Evolutionary conservation across 164 flowering plant genomes (phyloP).

Genomic region (Dillenia suffruticosa): DNA sequence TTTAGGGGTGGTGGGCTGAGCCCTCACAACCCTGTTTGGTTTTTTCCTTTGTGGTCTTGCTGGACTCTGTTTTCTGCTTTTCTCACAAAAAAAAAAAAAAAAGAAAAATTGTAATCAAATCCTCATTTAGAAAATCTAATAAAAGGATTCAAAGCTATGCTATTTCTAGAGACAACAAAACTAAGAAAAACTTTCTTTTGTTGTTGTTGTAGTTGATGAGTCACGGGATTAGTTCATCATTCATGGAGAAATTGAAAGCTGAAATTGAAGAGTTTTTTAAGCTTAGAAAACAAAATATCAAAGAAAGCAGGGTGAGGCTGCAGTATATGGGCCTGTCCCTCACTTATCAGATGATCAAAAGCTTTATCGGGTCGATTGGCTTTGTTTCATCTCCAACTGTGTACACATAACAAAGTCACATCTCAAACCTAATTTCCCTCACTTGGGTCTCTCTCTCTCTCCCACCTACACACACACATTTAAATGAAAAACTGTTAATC

Average conservation of each 20-base stretch:
- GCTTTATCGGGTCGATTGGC: constrained; percentile 33
- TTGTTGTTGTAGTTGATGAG: constrained; percentile 18
- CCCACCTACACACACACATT: too few species aligned
- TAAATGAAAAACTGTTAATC: too few species aligned
- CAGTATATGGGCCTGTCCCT: constrained; percentile 36
- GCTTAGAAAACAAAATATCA: constrained; percentile 32
- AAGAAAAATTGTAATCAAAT: too few species aligned
- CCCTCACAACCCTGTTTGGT: too few species aligned
- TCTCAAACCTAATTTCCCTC: constrained; percentile 24
- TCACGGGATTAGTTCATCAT: constrained; percentile 25
- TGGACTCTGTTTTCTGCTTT: too few species aligned
- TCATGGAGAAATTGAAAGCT: constrained; percentile 23
- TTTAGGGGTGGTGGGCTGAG: too few species aligned
- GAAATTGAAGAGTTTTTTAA: constrained; percentile 23
- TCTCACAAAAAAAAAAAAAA: too few species aligned
- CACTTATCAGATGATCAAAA: constrained; percentile 35
- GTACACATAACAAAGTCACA: constrained; percentile 11
- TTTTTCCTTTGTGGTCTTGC: too few species aligned
- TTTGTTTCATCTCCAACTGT: constrained; percentile 27
- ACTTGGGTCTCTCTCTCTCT: constrained; percentile 12
- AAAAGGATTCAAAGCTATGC: too few species aligned
- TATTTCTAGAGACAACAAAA: too few species aligned
- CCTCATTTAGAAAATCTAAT: too few species aligned
- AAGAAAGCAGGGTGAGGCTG: constrained; percentile 28
- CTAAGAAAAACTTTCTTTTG: not conserved